These are phyloP conservation scores for Suillus subalutaceus DNA, from an alignment of 768 basidiomycete genomes.

Conservation along the genomic window DNA sequence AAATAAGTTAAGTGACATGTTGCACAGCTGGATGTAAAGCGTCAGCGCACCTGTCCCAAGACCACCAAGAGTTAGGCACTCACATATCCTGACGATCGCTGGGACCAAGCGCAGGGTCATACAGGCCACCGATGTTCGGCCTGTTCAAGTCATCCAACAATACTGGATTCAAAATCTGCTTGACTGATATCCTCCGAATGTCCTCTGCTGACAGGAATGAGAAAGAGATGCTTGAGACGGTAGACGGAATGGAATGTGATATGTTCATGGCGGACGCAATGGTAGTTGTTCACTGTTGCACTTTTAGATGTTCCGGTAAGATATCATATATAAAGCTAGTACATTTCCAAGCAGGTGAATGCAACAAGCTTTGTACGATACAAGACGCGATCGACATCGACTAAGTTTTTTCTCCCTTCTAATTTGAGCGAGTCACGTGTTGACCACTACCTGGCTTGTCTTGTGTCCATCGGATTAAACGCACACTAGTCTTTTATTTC, in stretches of 20 bases:
- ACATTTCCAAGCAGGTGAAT: background rate
- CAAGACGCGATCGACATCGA: background rate
- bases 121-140: slow-evolving; percentile 90
- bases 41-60: slow-evolving; percentile 15
- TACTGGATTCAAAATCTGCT: slow-evolving; percentile 92
- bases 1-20: slow-evolving; percentile 94
- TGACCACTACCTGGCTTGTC: no score
- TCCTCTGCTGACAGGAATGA: slow-evolving; percentile 90
- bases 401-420: slow-evolving; percentile 20
- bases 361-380: background rate
- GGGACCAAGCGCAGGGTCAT: slow-evolving; percentile 95
- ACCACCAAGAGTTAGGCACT: slow-evolving; percentile 35
- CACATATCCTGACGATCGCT: slow-evolving; percentile 89
- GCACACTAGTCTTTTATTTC: no score
- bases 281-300: slow-evolving; percentile 2
- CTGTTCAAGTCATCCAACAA: slow-evolving; percentile 92
- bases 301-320: background rate
- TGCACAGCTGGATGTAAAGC: slow-evolving; percentile 63
- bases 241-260: slow-evolving; percentile 83
- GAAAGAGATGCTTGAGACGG: slow-evolving; percentile 85
- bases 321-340: background rate
- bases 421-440: slow-evolving; percentile 15
- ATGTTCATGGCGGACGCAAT: slow-evolving; percentile 71
- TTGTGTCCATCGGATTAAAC: no score
- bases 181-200: slow-evolving; percentile 92